Evolutionary conservation across 2,329 filamentous ascomycete species (phyloP).

Genomic region (Xylariaceae sp.): DNA sequence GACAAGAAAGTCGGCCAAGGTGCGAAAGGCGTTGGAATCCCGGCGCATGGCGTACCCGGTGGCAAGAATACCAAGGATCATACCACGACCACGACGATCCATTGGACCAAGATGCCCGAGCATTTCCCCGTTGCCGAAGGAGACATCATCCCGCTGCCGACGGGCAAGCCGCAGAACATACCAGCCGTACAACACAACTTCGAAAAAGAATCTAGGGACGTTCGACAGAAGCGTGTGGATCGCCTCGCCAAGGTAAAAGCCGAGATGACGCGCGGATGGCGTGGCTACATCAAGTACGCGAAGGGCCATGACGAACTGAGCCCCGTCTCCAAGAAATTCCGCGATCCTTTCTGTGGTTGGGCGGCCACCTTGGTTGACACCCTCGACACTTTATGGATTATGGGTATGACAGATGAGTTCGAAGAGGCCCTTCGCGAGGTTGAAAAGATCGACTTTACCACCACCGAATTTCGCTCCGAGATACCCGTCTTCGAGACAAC

Average conservation of each 20-base stretch:
- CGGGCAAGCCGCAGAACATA: constrained; percentile 68
- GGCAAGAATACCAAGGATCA: constrained; percentile 25
- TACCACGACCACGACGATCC: constrained; percentile 43
- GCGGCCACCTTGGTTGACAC: constrained; percentile 69
- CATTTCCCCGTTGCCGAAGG: constrained; percentile 74
- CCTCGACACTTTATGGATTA: constrained; percentile 73
- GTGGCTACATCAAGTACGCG: constrained; percentile 76
- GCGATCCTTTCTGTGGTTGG: constrained; percentile 85
- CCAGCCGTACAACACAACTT: constrained; percentile 79
- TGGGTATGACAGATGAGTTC: constrained; percentile 70
- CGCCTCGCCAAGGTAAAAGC: constrained; percentile 70
- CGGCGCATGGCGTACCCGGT: constrained; percentile 20
- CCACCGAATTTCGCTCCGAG: constrained; percentile 58
- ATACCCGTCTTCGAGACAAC: constrained; percentile 94
- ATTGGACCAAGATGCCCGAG: constrained; percentile 77
- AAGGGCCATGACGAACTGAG: constrained; percentile 86
- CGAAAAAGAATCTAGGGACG: constrained; percentile 61
- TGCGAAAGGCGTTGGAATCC: constrained; percentile 28
- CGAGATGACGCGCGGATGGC: constrained; percentile 79
- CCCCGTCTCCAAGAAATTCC: constrained; percentile 68
- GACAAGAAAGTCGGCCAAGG: constrained; percentile 33
- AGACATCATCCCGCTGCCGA: constrained; percentile 76
- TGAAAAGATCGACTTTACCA: constrained; percentile 78
- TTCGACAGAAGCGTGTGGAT: constrained; percentile 63
- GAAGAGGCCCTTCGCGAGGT: constrained; percentile 61